Base-by-base conservation (phyloP, 306 rosid genomes). In the Nissolia schottii region DNA sequence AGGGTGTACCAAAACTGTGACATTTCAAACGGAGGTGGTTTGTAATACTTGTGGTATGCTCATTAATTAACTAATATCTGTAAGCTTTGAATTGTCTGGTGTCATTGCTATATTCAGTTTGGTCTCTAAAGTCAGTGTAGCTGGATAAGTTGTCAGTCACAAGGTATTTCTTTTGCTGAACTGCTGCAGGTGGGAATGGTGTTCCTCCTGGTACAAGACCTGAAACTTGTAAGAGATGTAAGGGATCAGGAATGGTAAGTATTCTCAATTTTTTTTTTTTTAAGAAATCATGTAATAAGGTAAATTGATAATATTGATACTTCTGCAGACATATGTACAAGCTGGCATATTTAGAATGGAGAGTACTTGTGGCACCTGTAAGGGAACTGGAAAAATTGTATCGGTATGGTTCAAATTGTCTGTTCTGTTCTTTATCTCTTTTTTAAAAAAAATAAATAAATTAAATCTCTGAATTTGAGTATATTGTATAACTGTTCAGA, bases 201-300 rank as follows among this genome's bases (percentile, higher is more conserved):
- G 96, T 91, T 71, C 96, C 99, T 28, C 97, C 97, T 74, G 96
- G 99, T 85, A 90, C 92, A 22, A 89, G 80, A 86, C 99, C 96
- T 14, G 97, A 94, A 82, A 82, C 97, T 10, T 94, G 99, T 79
- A 85, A 80, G 70, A 95, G 90, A 74, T 94, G 97, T 78, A 87
- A 83, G 84, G 99, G 99, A n/a, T 89, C 96, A 43, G 99, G 99
- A 49, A 77, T 85, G 92, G 97, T 94, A 12, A 81, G 99, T 91
- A 77, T 74, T 74, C 5, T 78, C 51, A 48, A 49, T 38, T 18
- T 37, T 2, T 55, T 59, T n/a, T 2, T 41, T 2, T 13, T 3
- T 10, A 2, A 3, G 2, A 40, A 4, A 45, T 32, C n/a, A 35
- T 35, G 12, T 29, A 58, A 12, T 18, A 49, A 31, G 38, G 49